Conservation (phyloP, 139 green algal genomes). For the Nannochloris sp. region DNA sequence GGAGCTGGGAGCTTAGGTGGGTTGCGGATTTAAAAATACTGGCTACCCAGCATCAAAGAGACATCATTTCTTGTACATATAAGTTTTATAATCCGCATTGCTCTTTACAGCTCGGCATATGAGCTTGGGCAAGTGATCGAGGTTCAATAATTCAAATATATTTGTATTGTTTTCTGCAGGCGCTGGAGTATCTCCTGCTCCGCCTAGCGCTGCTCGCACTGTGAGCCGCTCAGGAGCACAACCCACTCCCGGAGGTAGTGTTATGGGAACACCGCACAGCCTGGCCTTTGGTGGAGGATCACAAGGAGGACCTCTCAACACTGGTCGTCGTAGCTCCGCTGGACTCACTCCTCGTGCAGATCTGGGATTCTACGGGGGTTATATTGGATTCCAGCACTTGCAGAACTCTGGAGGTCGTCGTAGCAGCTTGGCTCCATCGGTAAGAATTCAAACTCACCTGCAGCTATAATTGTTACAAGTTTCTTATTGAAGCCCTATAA, state of each 20-base stretch:
- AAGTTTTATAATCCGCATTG: no score
- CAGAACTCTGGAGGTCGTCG: not conserved
- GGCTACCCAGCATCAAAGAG: no score
- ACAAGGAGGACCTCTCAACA: not conserved
- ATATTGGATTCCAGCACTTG: conserved; percentile 18
- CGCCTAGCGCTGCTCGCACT: conserved; percentile 8
- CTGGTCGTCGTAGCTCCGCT: conserved; percentile 1
- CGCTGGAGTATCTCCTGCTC: conserved; percentile 1
- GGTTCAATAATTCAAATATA: not conserved
- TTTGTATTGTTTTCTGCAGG: conserved; percentile 4
- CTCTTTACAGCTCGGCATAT: no score
- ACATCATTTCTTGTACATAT: no score
- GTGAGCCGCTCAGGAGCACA: conserved; percentile 5
- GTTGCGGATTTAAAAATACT: not conserved
- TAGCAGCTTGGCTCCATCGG: conserved; percentile 19
- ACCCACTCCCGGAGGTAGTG: not conserved
- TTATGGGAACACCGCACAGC: conserved; percentile 2
- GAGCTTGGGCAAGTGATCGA: no score
- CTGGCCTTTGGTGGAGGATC: not conserved
- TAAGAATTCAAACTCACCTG: not conserved
- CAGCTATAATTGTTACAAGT: not conserved
- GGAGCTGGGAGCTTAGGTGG: not conserved
- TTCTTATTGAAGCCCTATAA: not conserved
- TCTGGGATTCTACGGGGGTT: conserved; percentile 15
- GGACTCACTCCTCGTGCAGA: conserved; percentile 4